Conservation (phyloP, 139 green algal genomes). For the Coelastrella sp. region DNA sequence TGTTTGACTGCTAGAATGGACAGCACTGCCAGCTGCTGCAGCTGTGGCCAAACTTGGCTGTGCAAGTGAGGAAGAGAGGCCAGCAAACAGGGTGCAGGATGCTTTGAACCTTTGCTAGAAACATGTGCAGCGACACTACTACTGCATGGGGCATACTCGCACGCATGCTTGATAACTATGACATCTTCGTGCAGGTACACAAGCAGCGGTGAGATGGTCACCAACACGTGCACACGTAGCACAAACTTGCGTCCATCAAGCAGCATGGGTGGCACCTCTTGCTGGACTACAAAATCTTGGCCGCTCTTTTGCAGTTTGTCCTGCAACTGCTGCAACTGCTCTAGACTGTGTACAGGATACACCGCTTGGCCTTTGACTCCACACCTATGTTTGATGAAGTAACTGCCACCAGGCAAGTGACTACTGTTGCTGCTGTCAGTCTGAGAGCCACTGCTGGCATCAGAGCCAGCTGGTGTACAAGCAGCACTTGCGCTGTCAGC, state of each 20-base stretch:
- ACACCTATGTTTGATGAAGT: conserved; percentile 12
- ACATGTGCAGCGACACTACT: neutral
- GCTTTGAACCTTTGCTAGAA: neutral
- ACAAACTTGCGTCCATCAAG: conserved; percentile 26
- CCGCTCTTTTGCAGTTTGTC: neutral
- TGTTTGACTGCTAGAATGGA: neutral
- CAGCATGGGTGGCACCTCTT: conserved; percentile 24
- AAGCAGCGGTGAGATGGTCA: neutral
- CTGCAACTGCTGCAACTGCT: conserved; percentile 14
- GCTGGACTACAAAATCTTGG: conserved; percentile 16
- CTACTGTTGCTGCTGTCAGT: too few relatives aligned
- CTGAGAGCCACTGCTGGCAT: neutral
- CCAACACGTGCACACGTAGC: conserved; percentile 16
- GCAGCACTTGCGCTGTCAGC: neutral
- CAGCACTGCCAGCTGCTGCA: neutral
- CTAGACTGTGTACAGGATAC: neutral
- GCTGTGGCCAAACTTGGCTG: neutral
- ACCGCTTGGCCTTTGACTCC: conserved; percentile 31
- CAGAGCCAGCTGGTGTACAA: neutral
- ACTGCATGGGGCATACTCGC: neutral
- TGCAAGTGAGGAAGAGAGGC: neutral
- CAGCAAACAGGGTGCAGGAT: neutral
- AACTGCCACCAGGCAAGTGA: neutral
- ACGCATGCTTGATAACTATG: conserved; percentile 29
- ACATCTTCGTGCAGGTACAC: conserved; percentile 23